Evolutionary conservation across 2,329 filamentous ascomycete species (phyloP).

Genomic region (Sporothrix curviconia): DNA sequence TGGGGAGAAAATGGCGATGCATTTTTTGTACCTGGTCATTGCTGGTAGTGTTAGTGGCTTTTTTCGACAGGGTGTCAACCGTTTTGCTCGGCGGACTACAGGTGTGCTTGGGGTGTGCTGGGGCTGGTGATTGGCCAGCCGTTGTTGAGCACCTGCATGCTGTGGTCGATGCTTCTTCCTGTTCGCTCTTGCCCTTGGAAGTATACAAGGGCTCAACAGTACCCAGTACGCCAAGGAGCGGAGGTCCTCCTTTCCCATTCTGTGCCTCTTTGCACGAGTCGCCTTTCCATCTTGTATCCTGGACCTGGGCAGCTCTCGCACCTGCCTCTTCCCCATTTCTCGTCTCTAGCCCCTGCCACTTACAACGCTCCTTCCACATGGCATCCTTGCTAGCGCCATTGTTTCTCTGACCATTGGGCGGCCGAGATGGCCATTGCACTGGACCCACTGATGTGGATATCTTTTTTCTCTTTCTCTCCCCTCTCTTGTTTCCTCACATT

Average conservation of each 20-base stretch:
- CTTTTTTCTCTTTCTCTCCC: neutral
- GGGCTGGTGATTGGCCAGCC: constrained; percentile 5
- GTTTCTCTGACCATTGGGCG: constrained; percentile 1
- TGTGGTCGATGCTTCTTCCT: constrained; percentile 2
- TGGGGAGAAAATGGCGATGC: constrained; percentile 4
- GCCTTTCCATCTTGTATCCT: neutral
- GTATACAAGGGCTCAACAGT: too few relatives aligned
- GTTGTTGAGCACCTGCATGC: constrained; percentile 3
- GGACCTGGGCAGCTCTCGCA: neutral
- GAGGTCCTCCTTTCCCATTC: neutral
- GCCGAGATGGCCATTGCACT: constrained; percentile 4
- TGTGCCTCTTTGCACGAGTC: neutral
- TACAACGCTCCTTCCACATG: neutral
- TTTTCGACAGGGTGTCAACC: neutral
- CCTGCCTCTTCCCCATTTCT: constrained; percentile 3
- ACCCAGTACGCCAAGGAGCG: too few relatives aligned
- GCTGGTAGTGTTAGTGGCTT: neutral
- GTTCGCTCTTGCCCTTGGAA: neutral
- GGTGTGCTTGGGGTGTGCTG: constrained; percentile 6
- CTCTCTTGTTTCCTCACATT: neutral
- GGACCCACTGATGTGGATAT: neutral
- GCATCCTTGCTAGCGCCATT: neutral
- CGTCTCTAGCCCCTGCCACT: neutral
- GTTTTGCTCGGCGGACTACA: constrained; percentile 11
- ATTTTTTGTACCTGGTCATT: neutral